Conservation (phyloP, 352 stramenopile species). For the Globisporangium rhizosaccharum region DNA sequence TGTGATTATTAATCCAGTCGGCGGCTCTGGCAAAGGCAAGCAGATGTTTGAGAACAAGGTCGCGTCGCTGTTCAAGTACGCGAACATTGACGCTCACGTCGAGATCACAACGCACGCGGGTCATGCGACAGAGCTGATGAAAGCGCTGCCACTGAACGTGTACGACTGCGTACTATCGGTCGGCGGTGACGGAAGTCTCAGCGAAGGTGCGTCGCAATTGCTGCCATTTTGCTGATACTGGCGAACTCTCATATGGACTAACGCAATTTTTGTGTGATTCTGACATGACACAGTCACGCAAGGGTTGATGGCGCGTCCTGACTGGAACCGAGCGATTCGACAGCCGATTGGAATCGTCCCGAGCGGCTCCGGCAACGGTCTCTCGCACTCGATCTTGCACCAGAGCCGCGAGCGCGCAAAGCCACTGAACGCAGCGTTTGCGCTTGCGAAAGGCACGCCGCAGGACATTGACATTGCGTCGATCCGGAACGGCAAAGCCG, state of each 20-base stretch:
- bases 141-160: constrained; percentile 33
- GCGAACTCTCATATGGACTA: not conserved
- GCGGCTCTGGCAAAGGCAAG: constrained; percentile 42
- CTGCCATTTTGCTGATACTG: too few species aligned
- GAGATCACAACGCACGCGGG: constrained; percentile 41
- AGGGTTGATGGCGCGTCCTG: constrained; percentile 58
- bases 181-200: constrained; percentile 62
- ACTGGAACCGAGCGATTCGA: constrained; percentile 69
- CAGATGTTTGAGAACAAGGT: constrained; percentile 55
- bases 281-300: constrained; percentile 41
- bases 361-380: constrained; percentile 57
- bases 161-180: constrained; percentile 71
- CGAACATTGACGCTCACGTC: constrained; percentile 41
- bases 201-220: constrained; percentile 34
- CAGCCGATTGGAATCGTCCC: constrained; percentile 61
- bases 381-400: constrained; percentile 58
- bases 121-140: constrained; percentile 51
- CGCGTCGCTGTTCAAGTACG: constrained; percentile 42
- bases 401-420: constrained; percentile 38
- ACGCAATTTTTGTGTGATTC: not conserved
- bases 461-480: constrained; percentile 68
- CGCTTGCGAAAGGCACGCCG: constrained; percentile 57
- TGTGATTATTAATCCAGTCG: constrained; percentile 71
- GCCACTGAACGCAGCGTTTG: constrained; percentile 47
- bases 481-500: constrained; percentile 41